A percentile compares a stretch with the other conserved stretches of the same genome.
These are phyloP conservation scores for Salvia miltiorrhiza DNA, from an alignment of 257 asterid genomes.

Conservation along the genomic window DNA sequence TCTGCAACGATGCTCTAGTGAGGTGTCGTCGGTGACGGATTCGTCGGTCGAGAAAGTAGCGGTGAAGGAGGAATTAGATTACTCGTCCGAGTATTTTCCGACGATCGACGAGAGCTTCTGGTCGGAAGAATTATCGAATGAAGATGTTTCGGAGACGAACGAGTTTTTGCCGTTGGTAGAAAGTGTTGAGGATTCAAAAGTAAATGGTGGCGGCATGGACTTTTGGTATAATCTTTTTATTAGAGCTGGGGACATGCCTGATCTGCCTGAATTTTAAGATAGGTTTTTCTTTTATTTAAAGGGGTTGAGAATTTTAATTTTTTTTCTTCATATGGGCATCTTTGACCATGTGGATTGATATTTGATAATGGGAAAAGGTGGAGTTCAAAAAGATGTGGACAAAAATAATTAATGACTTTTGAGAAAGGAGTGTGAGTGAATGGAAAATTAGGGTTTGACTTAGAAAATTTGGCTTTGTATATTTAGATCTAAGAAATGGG, in stretches of 20 bases:
- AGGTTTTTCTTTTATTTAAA: constrained; percentile 1
- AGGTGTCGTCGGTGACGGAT: constrained; percentile 57
- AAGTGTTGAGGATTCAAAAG: constrained; percentile 20
- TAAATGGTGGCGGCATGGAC: constrained; percentile 58
- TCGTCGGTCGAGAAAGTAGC: background rate
- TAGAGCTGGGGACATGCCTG: constrained; percentile 61
- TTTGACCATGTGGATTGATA: constrained; percentile 17
- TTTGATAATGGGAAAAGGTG: background rate
- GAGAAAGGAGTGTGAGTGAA: background rate
- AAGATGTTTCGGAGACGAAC: constrained; percentile 4
- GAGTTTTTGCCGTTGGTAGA: constrained; percentile 26
- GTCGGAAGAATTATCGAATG: constrained; percentile 44
- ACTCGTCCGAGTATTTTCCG: constrained; percentile 43
- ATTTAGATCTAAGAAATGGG: constrained; percentile 5
- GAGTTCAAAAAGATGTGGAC: background rate
- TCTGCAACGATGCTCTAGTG: constrained; percentile 55
- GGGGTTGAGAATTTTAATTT: constrained; percentile 21
- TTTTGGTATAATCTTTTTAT: constrained; percentile 80
- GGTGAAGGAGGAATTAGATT: constrained; percentile 39
- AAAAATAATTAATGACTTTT: background rate
- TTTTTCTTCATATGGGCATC: background rate
- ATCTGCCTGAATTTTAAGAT: constrained; percentile 60
- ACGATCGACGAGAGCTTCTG: constrained; percentile 68
- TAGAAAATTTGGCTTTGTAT: constrained; percentile 24
- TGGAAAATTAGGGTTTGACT: constrained; percentile 16